These are phyloP conservation scores for Collybiopsis luxurians DNA, from an alignment of 768 basidiomycete genomes.

Conservation along the genomic window DNA sequence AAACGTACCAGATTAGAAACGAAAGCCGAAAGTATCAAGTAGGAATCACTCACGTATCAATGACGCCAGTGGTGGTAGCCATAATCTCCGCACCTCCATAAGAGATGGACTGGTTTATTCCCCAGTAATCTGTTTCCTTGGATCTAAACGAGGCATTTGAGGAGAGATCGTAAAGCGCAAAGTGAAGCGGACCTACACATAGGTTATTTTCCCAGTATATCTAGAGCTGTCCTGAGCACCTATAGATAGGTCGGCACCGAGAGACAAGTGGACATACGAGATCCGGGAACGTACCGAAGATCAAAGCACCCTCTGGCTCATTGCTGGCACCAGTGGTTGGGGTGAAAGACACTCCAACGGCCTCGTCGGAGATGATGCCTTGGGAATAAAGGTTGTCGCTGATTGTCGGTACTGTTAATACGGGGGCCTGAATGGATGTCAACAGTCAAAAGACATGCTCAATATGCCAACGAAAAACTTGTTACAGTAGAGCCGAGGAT, in stretches of 20 bases:
- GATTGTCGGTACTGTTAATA: slow-evolving; percentile 47
- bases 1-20: too few relatives aligned
- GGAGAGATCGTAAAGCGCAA: not conserved
- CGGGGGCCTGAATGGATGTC: not conserved
- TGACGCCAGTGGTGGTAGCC: not conserved
- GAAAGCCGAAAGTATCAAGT: too few relatives aligned
- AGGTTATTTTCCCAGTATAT: not conserved
- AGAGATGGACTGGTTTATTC: slow-evolving; percentile 6
- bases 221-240: not conserved
- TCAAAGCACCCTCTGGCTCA: slow-evolving; percentile 47
- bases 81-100: not conserved
- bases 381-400: slow-evolving; percentile 49
- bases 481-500: slow-evolving; percentile 15
- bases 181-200: not conserved
- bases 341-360: slow-evolving; percentile 50
- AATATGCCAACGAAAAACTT: not conserved
- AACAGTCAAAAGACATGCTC: too few relatives aligned
- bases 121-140: slow-evolving; percentile 4
- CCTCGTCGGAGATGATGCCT: slow-evolving; percentile 35
- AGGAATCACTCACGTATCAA: not conserved
- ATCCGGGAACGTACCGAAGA: slow-evolving; percentile 38
- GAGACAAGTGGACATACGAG: too few relatives aligned
- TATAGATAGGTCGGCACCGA: not conserved
- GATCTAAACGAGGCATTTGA: not conserved
- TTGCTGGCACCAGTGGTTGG: slow-evolving; percentile 35